Base-by-base conservation (phyloP, 2,329 filamentous ascomycete species). In the Cytospora schulzeri region DNA sequence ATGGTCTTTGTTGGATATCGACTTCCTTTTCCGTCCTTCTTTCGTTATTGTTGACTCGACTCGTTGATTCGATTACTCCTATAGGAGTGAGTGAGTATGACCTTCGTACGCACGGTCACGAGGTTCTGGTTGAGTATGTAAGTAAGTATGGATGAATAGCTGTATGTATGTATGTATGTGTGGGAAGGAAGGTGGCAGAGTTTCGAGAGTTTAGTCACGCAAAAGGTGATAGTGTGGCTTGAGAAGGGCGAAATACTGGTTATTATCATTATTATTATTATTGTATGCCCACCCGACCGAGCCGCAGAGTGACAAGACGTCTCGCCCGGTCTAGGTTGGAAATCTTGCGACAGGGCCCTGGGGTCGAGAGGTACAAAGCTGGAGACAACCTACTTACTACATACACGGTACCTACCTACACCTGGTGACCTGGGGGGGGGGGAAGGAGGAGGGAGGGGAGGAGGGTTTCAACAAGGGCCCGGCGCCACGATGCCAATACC, bases 261-360 rank as follows among this genome's bases (percentile, higher is more conserved):
- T 62, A 59, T n/a, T n/a, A n/a, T n/a, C n/a, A n/a, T n/a, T n/a
- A n/a, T n/a, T n/a, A n/a, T n/a, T n/a, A n/a, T 64, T 66, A 61
- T 64, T 66, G 57, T 64, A 66, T 66, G 65, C 62, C 58, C 64
- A n/a, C n/a, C 65, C 50, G 57, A 53, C 54, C 65, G 62, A 65
- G 62, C 62, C 62, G 54, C 62, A 65, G 57, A 63, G 55, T 50
- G 62, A 66, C 60, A 65, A 65, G 62, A 60, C 41, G 54, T 59
- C 35, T 65, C 58, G 65, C 41, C 57, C 50, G 38, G 65, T 57
- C 62, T 57, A 60, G 35, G 31, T 60, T 57, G 50, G 52, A 33
- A 58, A n/a, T 28, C 57, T 57, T 52, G 64, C 50, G 55, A 41
- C 31, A 58, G 54, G 60, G 55, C 61, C 45, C 61, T 57, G 52